Evolutionary conservation across 73 alveolate genomes (phyloP).

Genomic region (Blepharisma japonicum): DNA sequence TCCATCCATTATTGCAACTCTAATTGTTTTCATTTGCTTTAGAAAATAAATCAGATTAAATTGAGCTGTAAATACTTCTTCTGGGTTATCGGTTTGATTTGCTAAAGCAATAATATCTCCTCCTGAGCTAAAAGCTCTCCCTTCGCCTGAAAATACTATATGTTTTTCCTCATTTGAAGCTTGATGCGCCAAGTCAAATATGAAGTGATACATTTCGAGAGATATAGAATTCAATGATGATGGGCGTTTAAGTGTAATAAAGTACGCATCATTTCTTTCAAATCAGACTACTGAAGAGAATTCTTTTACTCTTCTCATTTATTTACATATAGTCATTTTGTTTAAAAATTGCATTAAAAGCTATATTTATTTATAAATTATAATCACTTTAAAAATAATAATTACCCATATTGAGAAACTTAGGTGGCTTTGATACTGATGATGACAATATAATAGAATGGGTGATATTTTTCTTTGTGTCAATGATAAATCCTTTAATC

Average conservation of each 20-base stretch:
- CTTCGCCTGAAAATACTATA: conserved; percentile 1
- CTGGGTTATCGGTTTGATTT: not conserved
- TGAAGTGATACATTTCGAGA: not conserved
- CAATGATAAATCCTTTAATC: too few species aligned
- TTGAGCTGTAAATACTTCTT: not conserved
- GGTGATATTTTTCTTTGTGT: too few species aligned
- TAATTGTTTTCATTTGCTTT: not conserved
- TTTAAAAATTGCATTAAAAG: too few species aligned
- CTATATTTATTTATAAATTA: too few species aligned
- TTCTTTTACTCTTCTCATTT: too few species aligned
- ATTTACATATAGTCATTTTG: too few species aligned
- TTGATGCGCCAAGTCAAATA: not conserved
- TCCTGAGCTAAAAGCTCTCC: conserved; percentile 25
- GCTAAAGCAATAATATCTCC: conserved; percentile 18
- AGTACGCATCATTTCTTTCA: not conserved
- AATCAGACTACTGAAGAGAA: not conserved
- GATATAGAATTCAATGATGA: not conserved
- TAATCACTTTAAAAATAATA: too few species aligned
- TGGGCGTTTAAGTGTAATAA: conserved; percentile 12
- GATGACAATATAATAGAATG: too few species aligned
- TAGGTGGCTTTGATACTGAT: too few species aligned
- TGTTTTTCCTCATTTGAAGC: too few species aligned
- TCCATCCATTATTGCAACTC: conserved; percentile 22
- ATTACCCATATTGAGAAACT: too few species aligned
- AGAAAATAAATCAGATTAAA: not conserved